Conservation (phyloP, 139 green algal genomes). For the Limnomonas spitsbergensis region DNA sequence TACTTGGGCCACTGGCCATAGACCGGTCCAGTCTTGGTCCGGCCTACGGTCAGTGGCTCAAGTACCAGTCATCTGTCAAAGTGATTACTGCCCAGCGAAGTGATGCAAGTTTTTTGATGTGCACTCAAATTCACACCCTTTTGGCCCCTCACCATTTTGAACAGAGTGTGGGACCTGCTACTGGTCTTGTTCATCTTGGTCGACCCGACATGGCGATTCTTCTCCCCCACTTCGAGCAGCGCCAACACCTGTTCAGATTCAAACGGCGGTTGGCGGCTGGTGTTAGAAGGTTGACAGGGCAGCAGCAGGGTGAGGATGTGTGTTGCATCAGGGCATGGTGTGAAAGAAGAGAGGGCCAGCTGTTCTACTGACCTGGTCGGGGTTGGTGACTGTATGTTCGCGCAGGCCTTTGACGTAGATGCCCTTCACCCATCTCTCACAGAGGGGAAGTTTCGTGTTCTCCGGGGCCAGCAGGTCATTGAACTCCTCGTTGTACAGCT, state of each 20-base stretch:
- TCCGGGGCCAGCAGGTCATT: constrained; percentile 85
- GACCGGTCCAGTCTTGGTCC: too few species aligned
- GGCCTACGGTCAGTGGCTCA: too few species aligned
- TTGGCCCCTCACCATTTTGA: constrained; percentile 13
- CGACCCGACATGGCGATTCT: constrained; percentile 80
- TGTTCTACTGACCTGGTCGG: not conserved
- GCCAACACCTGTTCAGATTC: constrained; percentile 66
- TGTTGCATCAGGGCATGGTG: too few species aligned
- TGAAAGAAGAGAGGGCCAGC: too few species aligned
- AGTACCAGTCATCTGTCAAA: too few species aligned
- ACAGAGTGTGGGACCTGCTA: constrained; percentile 31
- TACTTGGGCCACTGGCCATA: too few species aligned
- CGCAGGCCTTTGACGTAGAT: constrained; percentile 88
- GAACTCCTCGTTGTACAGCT: constrained; percentile 98
- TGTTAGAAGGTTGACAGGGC: too few species aligned
- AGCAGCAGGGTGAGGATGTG: too few species aligned
- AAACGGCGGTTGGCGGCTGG: too few species aligned
- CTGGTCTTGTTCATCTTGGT: constrained; percentile 95
- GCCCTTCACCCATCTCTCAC: constrained; percentile 78
- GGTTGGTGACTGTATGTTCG: constrained; percentile 86
- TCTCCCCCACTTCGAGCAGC: constrained; percentile 76
- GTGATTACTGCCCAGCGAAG: too few species aligned
- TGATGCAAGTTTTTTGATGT: too few species aligned
- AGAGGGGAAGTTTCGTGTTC: constrained; percentile 77
- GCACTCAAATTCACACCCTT: too few species aligned